A percentile compares a stretch with the other conserved stretches of the same genome.
Conservation (phyloP, 2,329 filamentous ascomycete species). For the Clonostachys rhizophaga region DNA sequence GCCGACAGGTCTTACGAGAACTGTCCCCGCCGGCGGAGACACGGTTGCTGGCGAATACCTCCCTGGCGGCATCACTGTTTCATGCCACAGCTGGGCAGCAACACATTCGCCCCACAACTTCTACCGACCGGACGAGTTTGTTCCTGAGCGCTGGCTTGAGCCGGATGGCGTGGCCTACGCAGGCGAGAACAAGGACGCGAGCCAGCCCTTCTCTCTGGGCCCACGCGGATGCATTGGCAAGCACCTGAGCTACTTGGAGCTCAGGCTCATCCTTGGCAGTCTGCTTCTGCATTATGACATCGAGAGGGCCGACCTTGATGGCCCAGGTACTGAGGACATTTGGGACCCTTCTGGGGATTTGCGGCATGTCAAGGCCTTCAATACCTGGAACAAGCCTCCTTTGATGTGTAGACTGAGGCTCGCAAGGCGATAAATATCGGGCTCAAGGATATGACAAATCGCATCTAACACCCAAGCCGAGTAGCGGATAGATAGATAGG, state of each 20-base stretch:
- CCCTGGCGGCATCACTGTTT: slow-evolving; percentile 29
- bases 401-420: slow-evolving; percentile 15
- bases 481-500: background rate
- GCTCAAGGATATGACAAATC: too few relatives aligned
- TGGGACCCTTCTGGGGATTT: slow-evolving; percentile 17
- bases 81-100: slow-evolving; percentile 27
- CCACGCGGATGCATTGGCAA: slow-evolving; percentile 44
- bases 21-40: slow-evolving; percentile 20
- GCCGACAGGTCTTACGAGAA: slow-evolving; percentile 14
- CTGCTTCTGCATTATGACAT: slow-evolving; percentile 46
- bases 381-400: slow-evolving; percentile 17
- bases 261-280: slow-evolving; percentile 40
- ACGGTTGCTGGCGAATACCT: slow-evolving; percentile 16
- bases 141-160: slow-evolving; percentile 42
- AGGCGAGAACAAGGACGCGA: slow-evolving; percentile 30
- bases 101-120: slow-evolving; percentile 36
- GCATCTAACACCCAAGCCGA: too few relatives aligned
- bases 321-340: slow-evolving; percentile 7
- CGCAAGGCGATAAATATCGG: slow-evolving; percentile 1
- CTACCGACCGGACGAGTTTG: slow-evolving; percentile 33
- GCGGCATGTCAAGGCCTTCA: slow-evolving; percentile 14
- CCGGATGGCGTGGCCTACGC: slow-evolving; percentile 21
- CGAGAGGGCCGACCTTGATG: slow-evolving; percentile 19
- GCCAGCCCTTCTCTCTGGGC: slow-evolving; percentile 42
- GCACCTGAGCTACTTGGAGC: slow-evolving; percentile 45